These are phyloP conservation scores for Aspergillus novoparasiticus DNA, from an alignment of 2,329 filamentous ascomycete genomes.

Conservation along the genomic window DNA sequence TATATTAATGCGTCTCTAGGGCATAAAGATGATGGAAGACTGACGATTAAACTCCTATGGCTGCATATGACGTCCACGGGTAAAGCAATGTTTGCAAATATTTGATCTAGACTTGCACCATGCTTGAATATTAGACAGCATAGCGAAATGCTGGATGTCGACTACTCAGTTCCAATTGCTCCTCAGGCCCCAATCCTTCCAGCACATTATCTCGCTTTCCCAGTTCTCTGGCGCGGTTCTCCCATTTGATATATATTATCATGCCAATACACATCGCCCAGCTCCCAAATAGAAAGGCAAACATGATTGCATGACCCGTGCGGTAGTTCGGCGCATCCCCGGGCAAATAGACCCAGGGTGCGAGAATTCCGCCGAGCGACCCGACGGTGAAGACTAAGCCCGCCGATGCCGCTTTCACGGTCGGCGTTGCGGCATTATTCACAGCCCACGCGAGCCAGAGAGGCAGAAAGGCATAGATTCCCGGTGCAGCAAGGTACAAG, in stretches of 20 bases:
- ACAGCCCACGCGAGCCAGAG: constrained; percentile 10
- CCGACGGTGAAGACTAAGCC: constrained; percentile 6
- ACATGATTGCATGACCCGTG: constrained; percentile 9
- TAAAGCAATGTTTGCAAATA: too few species aligned
- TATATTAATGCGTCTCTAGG: too few species aligned
- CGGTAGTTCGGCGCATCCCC: constrained; percentile 10
- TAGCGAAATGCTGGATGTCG: constrained; percentile 11
- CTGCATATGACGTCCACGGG: too few species aligned
- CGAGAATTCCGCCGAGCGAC: constrained; percentile 7
- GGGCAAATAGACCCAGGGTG: constrained; percentile 11
- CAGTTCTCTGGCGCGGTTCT: not conserved
- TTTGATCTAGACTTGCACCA: too few species aligned
- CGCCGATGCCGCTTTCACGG: not conserved
- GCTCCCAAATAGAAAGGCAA: constrained; percentile 5
- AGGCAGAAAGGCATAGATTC: constrained; percentile 4
- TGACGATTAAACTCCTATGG: too few species aligned
- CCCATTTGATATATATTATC: constrained; percentile 5
- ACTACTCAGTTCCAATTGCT: constrained; percentile 6
- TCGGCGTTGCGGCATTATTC: constrained; percentile 7
- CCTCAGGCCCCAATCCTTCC: not conserved
- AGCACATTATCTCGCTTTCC: not conserved
- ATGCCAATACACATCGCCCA: not conserved
- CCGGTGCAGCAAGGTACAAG: constrained; percentile 7
- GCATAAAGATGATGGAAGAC: too few species aligned
- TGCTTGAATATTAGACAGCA: not conserved